Base-by-base conservation (phyloP, 768 basidiomycete species). In the Suillus variegatus region DNA sequence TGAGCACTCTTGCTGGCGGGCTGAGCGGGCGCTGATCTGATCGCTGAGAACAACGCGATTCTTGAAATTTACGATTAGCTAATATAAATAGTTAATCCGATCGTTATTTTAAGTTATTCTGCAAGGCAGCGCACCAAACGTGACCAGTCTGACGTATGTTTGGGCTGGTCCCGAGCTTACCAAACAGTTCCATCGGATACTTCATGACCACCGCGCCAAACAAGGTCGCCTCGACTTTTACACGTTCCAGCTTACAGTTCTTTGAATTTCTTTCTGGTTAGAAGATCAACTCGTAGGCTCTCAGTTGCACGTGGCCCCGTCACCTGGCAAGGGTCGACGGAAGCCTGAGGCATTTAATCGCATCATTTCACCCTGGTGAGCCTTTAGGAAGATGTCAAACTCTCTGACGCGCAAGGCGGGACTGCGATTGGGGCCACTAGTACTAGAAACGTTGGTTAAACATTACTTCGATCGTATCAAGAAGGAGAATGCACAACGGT, bases 401-500 rank as follows among this genome's bases (percentile, higher is more conserved):
- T 73, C 88, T 22, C 81, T 93, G 49, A 84, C 89, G 41, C 81
- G 88, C 40, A 81, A 86, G 61, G 85, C 86, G 35, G 85, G 89
- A 46, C 75, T 92, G 65, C 84, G 81, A 71, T 79, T 91, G n/a
- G 92, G 89, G 0, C 91, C 92, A 5, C 75, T 92, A 62, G 81
- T 92, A 41, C 73, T 93, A 25, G 90, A 89, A 69, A 93, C 91
- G 1, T 82, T 94, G n/a, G 82, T 94, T 72, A 91, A 90, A 74
- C 94, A 95, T 73, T 96, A 94, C 75, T 85, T 95, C 57, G 88
- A 90, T 52, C 84, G 87, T 16, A 75, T 86, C 57, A 86, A 80
- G 76, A 79, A 78, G 28, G 81, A 83, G 64, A 70, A 57, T 32
- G 69, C 70, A 12, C 76, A 79, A 46, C 76, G 80, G 22, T 76